These are phyloP conservation scores for Calocybe cyanea DNA, from an alignment of 768 basidiomycete genomes.

Conservation along the genomic window DNA sequence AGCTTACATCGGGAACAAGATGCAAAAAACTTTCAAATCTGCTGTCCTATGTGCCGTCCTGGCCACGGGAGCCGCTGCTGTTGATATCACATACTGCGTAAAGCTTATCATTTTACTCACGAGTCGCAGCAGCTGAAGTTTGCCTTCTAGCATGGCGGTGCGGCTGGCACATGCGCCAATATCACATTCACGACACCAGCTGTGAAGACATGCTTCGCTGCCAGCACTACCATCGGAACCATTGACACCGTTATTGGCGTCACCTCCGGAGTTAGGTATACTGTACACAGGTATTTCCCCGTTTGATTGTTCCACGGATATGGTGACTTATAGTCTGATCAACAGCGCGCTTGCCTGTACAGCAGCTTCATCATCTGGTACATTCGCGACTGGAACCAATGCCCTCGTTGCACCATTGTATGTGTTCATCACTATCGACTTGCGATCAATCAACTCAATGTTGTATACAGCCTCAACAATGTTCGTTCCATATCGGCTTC, in stretches of 20 bases:
- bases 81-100: slow-evolving; percentile 8
- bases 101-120: no score
- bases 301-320: neutral
- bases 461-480: slow-evolving; percentile 3
- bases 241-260: slow-evolving; percentile 7
- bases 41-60: slow-evolving; percentile 2
- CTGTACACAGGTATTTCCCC: slow-evolving; percentile 4
- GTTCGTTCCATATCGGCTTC: slow-evolving; percentile 5
- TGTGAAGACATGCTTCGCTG: slow-evolving; percentile 2
- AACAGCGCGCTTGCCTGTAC: slow-evolving; percentile 3
- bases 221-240: slow-evolving; percentile 1
- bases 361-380: slow-evolving; percentile 1
- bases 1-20: neutral
- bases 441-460: neutral
- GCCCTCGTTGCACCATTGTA: slow-evolving; percentile 7
- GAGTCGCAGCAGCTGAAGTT: neutral
- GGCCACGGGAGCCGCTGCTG: slow-evolving; percentile 1
- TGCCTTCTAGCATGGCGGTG: slow-evolving; percentile 3
- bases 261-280: slow-evolving; percentile 6
- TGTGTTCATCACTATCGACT: neutral
- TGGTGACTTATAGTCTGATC: neutral
- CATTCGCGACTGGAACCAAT: slow-evolving; percentile 4
- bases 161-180: slow-evolving; percentile 1
- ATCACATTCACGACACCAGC: slow-evolving; percentile 5
- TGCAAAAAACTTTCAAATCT: slow-evolving; percentile 4